These are phyloP conservation scores for Candida peoriensis DNA, from an alignment of 805 yeast genomes.

Conservation along the genomic window DNA sequence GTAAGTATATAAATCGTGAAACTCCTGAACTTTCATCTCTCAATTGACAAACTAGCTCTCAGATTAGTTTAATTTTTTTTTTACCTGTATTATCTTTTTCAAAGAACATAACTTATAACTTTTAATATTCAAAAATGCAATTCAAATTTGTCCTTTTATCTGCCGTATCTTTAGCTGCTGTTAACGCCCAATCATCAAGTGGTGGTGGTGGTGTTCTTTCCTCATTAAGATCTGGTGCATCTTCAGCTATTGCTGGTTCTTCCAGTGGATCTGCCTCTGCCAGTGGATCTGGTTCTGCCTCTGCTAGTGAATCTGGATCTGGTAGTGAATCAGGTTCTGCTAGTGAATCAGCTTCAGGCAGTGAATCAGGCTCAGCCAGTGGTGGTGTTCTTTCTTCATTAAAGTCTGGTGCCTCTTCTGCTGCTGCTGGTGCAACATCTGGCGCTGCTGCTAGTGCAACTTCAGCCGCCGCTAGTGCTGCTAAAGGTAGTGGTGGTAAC, in stretches of 20 bases:
- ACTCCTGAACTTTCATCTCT: too few relatives aligned
- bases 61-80: too few relatives aligned
- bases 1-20: too few relatives aligned
- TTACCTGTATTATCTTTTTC: too few relatives aligned
- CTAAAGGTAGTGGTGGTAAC: constrained; percentile 1
- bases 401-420: neutral
- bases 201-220: neutral
- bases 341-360: constrained; percentile 9
- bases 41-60: too few relatives aligned
- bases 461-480: neutral
- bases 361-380: neutral
- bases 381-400: constrained; percentile 5
- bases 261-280: neutral
- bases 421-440: neutral
- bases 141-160: constrained; percentile 4
- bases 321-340: neutral
- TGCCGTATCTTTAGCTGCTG: constrained; percentile 4
- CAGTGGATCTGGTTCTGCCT: constrained; percentile 1
- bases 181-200: neutral
- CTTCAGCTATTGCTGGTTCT: constrained; percentile 8
- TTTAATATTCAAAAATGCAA: constrained; percentile 53
- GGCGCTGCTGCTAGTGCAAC: neutral
- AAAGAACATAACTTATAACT: too few relatives aligned
- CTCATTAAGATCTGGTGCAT: neutral
- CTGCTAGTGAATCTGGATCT: constrained; percentile 9